phyloP scores from a whole-genome alignment of 2,329 filamentous ascomycete genomes.

The Colletotrichum gigasporum region DNA sequence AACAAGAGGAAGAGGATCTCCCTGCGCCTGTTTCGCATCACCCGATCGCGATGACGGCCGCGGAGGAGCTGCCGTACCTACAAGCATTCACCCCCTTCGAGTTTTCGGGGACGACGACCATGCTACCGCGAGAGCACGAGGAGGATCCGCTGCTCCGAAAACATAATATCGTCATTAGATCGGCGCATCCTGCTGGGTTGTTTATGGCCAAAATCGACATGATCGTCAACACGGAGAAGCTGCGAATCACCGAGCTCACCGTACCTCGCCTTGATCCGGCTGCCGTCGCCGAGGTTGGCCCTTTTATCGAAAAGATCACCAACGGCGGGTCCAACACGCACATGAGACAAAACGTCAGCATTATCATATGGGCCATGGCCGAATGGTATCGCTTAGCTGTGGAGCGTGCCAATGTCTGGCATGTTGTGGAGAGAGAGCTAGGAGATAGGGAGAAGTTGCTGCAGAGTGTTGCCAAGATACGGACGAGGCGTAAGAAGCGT shows the following conservation, averaged over 20 bases:
- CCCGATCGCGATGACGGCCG: conserved; percentile 68
- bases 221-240: conserved; percentile 62
- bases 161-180: conserved; percentile 65
- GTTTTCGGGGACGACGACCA: conserved; percentile 64
- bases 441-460: conserved; percentile 43
- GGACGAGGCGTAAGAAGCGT: conserved; percentile 36
- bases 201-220: conserved; percentile 68
- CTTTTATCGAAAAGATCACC: conserved; percentile 58
- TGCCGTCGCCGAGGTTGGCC: conserved; percentile 66
- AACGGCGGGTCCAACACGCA: conserved; percentile 50
- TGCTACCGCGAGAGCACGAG: conserved; percentile 47
- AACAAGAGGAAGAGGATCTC: conserved; percentile 44
- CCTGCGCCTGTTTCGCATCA: conserved; percentile 68
- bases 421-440: conserved; percentile 59
- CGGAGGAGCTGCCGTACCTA: conserved; percentile 74
- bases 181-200: conserved; percentile 57
- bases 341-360: conserved; percentile 64
- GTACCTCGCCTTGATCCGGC: conserved; percentile 66
- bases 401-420: conserved; percentile 72
- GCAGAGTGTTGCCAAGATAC: conserved; percentile 42
- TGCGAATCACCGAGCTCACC: conserved; percentile 60
- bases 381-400: conserved; percentile 72
- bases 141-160: conserved; percentile 55
- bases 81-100: conserved; percentile 76
- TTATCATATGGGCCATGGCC: conserved; percentile 73